Percentiles rank a stretch among this genome's conserved stretches.
Conservation (phyloP, 495 filamentous ascomycete species). For the Penicillium pulvis region DNA sequence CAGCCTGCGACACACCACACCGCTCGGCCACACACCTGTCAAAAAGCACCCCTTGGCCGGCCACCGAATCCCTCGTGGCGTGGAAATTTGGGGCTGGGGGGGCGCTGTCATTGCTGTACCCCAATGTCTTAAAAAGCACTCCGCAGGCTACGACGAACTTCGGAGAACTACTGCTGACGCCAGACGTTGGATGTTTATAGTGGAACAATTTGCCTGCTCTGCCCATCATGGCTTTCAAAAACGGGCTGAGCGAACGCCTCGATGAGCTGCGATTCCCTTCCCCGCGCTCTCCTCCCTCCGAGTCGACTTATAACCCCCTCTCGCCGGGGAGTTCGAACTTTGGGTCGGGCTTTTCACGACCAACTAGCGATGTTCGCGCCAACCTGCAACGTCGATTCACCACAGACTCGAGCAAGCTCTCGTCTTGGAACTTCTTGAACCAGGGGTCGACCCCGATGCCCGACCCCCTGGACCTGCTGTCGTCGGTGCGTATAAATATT, state of each 20-base stretch:
- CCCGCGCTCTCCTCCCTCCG: conserved; percentile 70
- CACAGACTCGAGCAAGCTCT: conserved; percentile 83
- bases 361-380: conserved; percentile 59
- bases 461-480: conserved; percentile 59
- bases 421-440: conserved; percentile 68
- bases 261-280: conserved; percentile 78
- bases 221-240: conserved; percentile 65
- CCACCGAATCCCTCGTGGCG: conserved; percentile 5
- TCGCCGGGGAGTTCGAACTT: conserved; percentile 64
- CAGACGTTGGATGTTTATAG: conserved; percentile 27
- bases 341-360: conserved; percentile 56
- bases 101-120: conserved; percentile 12
- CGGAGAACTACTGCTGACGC: conserved; percentile 10
- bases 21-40: conserved; percentile 33
- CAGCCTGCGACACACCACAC: conserved; percentile 28
- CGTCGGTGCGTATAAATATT: conserved; percentile 48
- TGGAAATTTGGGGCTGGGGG: conserved; percentile 12
- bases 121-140: conserved; percentile 13
- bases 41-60: conserved; percentile 10
- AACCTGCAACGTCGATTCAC: conserved; percentile 91
- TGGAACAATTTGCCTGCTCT: conserved; percentile 32
- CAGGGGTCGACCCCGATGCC: conserved; percentile 55
- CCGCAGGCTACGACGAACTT: conserved; percentile 5
- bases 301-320: conserved; percentile 69
- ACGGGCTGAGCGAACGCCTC: conserved; percentile 64